Conservation (phyloP, 1,139 yeast species). For the Suhomyces guaymorum region DNA sequence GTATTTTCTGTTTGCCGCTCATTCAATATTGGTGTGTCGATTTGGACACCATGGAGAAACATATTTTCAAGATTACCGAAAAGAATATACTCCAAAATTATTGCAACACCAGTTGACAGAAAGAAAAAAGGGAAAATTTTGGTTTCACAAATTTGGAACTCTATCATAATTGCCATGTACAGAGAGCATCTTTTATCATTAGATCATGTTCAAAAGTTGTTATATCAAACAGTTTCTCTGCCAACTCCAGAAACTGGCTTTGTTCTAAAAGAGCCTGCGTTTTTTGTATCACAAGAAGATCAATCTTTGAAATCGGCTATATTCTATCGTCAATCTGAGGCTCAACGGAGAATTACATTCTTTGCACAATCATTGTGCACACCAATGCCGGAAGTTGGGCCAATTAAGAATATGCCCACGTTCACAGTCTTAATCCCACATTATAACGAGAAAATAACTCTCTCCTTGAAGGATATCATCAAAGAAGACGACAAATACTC, state of each 20-base stretch:
- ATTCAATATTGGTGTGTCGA: constrained; percentile 96
- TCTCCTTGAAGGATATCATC: constrained; percentile 93
- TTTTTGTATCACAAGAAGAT: constrained; percentile 97
- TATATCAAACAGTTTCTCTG: constrained; percentile 97
- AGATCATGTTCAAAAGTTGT: constrained; percentile 95
- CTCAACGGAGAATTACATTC: constrained; percentile 98
- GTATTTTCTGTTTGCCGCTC: constrained; percentile 96
- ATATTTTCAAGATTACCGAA: constrained; percentile 96
- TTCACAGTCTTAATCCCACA: constrained; percentile 98
- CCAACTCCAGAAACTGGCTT: constrained; percentile 97
- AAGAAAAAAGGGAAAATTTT: constrained; percentile 98
- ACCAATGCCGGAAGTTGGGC: constrained; percentile 97
- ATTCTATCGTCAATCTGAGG: constrained; percentile 95
- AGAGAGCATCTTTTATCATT: constrained; percentile 96
- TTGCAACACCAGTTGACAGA: constrained; percentile 98
- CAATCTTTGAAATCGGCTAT: constrained; percentile 92
- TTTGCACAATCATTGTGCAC: constrained; percentile 98
- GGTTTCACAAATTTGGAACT: constrained; percentile 98
- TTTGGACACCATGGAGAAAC: constrained; percentile 99
- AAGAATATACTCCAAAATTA: constrained; percentile 94
- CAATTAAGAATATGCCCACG: constrained; percentile 99
- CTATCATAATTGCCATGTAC: constrained; percentile 96
- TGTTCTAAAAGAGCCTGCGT: constrained; percentile 97
- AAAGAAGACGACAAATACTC: constrained; percentile 99
- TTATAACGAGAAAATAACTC: constrained; percentile 92